Evolutionary conservation across 805 yeast species (phyloP).

Genomic region (Ogataea philodendri): DNA sequence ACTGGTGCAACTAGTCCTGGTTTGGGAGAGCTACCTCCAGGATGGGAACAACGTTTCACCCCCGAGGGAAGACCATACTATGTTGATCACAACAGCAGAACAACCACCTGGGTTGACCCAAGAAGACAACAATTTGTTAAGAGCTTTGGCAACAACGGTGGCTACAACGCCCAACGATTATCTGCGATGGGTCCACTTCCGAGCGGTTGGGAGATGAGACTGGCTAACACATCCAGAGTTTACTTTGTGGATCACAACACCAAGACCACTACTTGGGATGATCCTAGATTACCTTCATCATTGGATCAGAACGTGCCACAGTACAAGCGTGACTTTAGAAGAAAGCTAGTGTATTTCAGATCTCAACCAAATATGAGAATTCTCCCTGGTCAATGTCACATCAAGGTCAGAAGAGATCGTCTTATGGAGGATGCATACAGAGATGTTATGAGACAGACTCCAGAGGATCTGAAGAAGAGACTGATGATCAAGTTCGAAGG

Average conservation of each 20-base stretch:
- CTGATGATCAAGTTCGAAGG: slow-evolving; percentile 98
- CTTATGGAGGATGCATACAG: slow-evolving; percentile 97
- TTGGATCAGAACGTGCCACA: slow-evolving; percentile 98
- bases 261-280: slow-evolving; percentile 99
- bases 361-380: slow-evolving; percentile 97
- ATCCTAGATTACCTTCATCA: slow-evolving; percentile 96
- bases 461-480: slow-evolving; percentile 96
- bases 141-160: slow-evolving; percentile 85
- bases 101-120: slow-evolving; percentile 99
- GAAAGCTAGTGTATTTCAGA: slow-evolving; percentile 95
- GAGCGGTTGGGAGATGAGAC: slow-evolving; percentile 99
- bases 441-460: slow-evolving; percentile 98
- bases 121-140: slow-evolving; percentile 97
- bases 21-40: slow-evolving; percentile 93
- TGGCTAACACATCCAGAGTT: slow-evolving; percentile 97
- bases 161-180: slow-evolving; percentile 97
- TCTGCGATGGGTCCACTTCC: slow-evolving; percentile 97
- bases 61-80: slow-evolving; percentile 98
- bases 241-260: slow-evolving; percentile 99
- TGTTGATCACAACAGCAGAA: slow-evolving; percentile 98
- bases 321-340: slow-evolving; percentile 97
- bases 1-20: slow-evolving; percentile 93
- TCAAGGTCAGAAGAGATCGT: slow-evolving; percentile 94
- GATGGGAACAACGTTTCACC: slow-evolving; percentile 98
- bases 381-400: slow-evolving; percentile 97